Percentiles rank a stretch among this genome's conserved stretches.
These are phyloP conservation scores for Gonium pectorale DNA, from an alignment of 139 green algal genomes.

Conservation along the genomic window DNA sequence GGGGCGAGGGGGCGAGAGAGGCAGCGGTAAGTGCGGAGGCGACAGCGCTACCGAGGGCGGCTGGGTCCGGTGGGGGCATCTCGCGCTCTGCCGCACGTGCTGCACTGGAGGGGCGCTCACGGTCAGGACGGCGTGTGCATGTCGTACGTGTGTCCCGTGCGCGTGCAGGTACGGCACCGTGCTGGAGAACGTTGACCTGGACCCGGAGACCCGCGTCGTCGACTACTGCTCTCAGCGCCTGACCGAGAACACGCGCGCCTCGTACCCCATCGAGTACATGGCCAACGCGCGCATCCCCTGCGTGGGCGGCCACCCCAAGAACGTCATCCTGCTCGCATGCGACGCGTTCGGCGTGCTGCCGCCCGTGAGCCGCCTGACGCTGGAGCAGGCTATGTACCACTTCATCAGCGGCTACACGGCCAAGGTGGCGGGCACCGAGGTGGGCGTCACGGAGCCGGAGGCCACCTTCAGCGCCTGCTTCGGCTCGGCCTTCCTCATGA, in stretches of 20 bases:
- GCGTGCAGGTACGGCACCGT: slow-evolving; percentile 86
- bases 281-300: slow-evolving; percentile 92
- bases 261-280: slow-evolving; percentile 97
- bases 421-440: slow-evolving; percentile 96
- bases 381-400: slow-evolving; percentile 97
- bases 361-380: slow-evolving; percentile 84
- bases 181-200: slow-evolving; percentile 94
- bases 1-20: too few relatives aligned
- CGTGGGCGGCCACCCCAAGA: slow-evolving; percentile 89
- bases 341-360: slow-evolving; percentile 96
- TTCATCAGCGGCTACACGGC: slow-evolving; percentile 98
- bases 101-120: too few relatives aligned
- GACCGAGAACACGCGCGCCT: slow-evolving; percentile 88
- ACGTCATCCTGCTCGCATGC: slow-evolving; percentile 80
- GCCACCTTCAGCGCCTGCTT: slow-evolving; percentile 94
- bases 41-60: too few relatives aligned
- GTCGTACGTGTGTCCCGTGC: too few relatives aligned
- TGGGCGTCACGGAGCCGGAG: slow-evolving; percentile 93
- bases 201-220: slow-evolving; percentile 71
- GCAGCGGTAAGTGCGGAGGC: too few relatives aligned
- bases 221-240: slow-evolving; percentile 72
- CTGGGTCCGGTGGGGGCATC: too few relatives aligned
- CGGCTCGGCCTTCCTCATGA: slow-evolving; percentile 67
- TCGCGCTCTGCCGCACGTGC: too few relatives aligned
- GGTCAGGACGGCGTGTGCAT: too few relatives aligned